Percentiles rank a stretch among this genome's conserved stretches.
phyloP scores from a whole-genome alignment of 768 basidiomycete species.

The Hortiboletus campestris region DNA sequence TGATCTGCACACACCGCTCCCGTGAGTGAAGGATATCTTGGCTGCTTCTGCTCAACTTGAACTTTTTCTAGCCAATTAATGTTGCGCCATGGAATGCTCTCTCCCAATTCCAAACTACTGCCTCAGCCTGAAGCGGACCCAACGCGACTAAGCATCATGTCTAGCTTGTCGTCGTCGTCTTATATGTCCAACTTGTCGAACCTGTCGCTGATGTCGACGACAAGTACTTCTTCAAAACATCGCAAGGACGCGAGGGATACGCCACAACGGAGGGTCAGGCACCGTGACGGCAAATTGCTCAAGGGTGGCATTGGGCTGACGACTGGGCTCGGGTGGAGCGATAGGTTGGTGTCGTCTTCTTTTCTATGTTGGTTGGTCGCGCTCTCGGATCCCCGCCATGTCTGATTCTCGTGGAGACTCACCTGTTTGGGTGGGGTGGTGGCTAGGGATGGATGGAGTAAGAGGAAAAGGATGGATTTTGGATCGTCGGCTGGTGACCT shows the following conservation, averaged over 20 bases:
- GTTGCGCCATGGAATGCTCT: constrained; percentile 64
- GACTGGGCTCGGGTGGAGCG: constrained; percentile 74
- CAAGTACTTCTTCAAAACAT: constrained; percentile 27
- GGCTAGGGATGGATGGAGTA: neutral
- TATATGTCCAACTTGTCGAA: constrained; percentile 27
- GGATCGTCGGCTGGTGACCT: neutral
- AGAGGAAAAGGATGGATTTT: neutral
- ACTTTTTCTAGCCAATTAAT: constrained; percentile 50
- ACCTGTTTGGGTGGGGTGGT: neutral
- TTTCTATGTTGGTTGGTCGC: neutral
- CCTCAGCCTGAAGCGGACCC: constrained; percentile 26
- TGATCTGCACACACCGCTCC: constrained; percentile 66
- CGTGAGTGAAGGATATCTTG: constrained; percentile 44
- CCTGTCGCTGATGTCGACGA: constrained; percentile 22
- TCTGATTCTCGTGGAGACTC: constrained; percentile 1
- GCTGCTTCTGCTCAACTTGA: neutral
- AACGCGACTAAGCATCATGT: constrained; percentile 27
- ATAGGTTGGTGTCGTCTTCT: constrained; percentile 45
- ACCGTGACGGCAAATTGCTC: constrained; percentile 58
- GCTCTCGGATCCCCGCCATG: neutral
- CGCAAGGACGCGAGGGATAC: constrained; percentile 59
- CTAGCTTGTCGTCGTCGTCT: constrained; percentile 25
- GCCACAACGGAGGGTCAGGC: constrained; percentile 51
- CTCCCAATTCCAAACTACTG: constrained; percentile 62
- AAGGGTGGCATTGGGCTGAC: constrained; percentile 66